These are phyloP conservation scores for Yamadazyma oceani DNA, from an alignment of 1,139 yeast genomes.

Conservation along the genomic window DNA sequence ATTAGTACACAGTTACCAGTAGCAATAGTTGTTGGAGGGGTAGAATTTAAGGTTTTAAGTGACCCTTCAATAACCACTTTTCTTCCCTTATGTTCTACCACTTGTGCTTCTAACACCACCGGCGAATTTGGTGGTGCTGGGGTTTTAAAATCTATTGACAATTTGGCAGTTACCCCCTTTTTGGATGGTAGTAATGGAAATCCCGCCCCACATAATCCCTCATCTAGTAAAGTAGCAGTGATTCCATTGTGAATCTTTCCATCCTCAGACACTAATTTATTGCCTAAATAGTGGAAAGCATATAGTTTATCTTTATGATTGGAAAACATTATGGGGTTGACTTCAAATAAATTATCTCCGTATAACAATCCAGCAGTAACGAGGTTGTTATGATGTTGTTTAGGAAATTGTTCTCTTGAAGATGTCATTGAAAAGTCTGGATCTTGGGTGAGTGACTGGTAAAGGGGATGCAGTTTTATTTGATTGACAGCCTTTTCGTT, in stretches of 20 bases:
- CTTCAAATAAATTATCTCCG: slow-evolving; percentile 61
- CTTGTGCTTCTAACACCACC: slow-evolving; percentile 67
- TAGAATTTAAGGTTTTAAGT: slow-evolving; percentile 44
- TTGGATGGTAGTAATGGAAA: slow-evolving; percentile 80
- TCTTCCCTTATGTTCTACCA: slow-evolving; percentile 69
- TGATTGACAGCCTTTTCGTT: slow-evolving; percentile 30
- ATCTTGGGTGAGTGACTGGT: slow-evolving; percentile 29
- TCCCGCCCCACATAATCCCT: slow-evolving; percentile 83
- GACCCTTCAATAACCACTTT: slow-evolving; percentile 75
- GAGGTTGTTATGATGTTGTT: slow-evolving; percentile 59
- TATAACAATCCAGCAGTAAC: slow-evolving; percentile 66
- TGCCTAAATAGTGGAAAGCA: slow-evolving; percentile 72
- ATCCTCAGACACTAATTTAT: slow-evolving; percentile 61
- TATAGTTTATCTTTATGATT: slow-evolving; percentile 50
- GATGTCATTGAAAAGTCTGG: slow-evolving; percentile 23
- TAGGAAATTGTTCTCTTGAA: slow-evolving; percentile 53
- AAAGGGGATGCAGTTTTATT: slow-evolving; percentile 34
- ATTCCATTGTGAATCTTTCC: slow-evolving; percentile 88
- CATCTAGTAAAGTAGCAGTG: slow-evolving; percentile 80
- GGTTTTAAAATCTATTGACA: slow-evolving; percentile 62
- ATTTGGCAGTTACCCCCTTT: slow-evolving; percentile 87
- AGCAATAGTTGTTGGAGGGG: slow-evolving; percentile 45
- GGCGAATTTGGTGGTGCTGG: slow-evolving; percentile 69
- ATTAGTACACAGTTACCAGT: slow-evolving; percentile 63
- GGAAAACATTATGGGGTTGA: slow-evolving; percentile 63